phyloP scores from a whole-genome alignment of 306 rosid species.

The Macrotyloma uniflorum region DNA sequence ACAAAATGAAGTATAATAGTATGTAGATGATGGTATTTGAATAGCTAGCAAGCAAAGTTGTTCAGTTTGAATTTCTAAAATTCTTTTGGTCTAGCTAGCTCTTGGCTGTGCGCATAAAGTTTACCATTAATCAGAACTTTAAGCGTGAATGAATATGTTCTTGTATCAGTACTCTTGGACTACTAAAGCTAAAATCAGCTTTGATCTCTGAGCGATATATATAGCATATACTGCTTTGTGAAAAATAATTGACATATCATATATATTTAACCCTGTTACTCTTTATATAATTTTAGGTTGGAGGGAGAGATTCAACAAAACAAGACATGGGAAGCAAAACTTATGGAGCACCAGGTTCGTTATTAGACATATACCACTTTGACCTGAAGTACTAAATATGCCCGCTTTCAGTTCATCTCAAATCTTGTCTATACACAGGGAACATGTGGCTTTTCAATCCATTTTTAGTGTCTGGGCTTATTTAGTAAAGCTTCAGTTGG shows the following conservation, averaged over 20 bases:
- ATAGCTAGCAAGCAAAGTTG: neutral
- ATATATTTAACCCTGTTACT: neutral
- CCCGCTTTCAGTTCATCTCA: slow-evolving; percentile 5
- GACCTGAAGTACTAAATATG: slow-evolving; percentile 29
- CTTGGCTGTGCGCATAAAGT: neutral
- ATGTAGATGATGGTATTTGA: neutral
- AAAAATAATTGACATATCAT: neutral
- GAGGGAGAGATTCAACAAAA: slow-evolving; percentile 46
- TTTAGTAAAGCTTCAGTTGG: slow-evolving; percentile 43
- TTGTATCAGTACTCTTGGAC: neutral
- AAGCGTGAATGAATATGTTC: slow-evolving; percentile 1
- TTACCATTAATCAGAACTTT: neutral
- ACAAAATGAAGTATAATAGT: neutral
- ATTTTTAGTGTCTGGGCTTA: slow-evolving; percentile 31
- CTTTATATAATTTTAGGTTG: slow-evolving; percentile 36
- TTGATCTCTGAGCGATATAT: slow-evolving; percentile 1
- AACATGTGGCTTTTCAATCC: slow-evolving; percentile 31
- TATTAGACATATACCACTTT: slow-evolving; percentile 11
- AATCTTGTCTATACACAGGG: slow-evolving; percentile 38
- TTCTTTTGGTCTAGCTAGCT: neutral
- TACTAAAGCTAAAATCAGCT: neutral
- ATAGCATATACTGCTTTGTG: slow-evolving; percentile 4
- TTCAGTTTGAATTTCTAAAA: neutral
- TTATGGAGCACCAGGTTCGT: slow-evolving; percentile 51
- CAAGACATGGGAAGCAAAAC: slow-evolving; percentile 36